Conservation (phyloP, 495 filamentous ascomycete genomes). For the Tuber borchii region DNA sequence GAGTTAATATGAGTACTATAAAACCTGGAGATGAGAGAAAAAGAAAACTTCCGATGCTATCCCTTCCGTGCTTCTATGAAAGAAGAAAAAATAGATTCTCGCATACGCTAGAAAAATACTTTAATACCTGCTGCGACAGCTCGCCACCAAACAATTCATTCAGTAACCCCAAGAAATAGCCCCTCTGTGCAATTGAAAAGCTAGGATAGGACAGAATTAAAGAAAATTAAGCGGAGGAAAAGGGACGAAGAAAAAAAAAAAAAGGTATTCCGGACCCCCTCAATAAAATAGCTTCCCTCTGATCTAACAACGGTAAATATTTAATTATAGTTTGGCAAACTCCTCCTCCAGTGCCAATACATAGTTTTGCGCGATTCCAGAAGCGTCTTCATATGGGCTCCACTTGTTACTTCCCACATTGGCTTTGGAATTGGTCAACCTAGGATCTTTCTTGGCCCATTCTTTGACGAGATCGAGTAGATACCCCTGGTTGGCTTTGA, state of each 20-base stretch:
- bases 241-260: background rate
- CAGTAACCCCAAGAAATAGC: background rate
- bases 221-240: background rate
- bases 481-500: slow-evolving; percentile 18
- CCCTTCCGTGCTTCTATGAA: slow-evolving; percentile 1
- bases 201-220: background rate
- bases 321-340: background rate
- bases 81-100: background rate
- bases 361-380: background rate
- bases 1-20: background rate
- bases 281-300: background rate
- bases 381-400: background rate
- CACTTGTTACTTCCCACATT: background rate
- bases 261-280: background rate
- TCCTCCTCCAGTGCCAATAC: background rate
- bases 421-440: slow-evolving; percentile 8
- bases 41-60: background rate
- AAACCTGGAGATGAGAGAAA: background rate
- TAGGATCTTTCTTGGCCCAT: slow-evolving; percentile 26
- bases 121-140: background rate
- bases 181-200: background rate
- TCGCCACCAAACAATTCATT: background rate
- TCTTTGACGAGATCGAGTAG: slow-evolving; percentile 24
- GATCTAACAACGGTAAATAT: background rate
- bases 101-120: background rate